Conservation (phyloP, 2,329 filamentous ascomycete species). For the Sarocladium oryzae region DNA sequence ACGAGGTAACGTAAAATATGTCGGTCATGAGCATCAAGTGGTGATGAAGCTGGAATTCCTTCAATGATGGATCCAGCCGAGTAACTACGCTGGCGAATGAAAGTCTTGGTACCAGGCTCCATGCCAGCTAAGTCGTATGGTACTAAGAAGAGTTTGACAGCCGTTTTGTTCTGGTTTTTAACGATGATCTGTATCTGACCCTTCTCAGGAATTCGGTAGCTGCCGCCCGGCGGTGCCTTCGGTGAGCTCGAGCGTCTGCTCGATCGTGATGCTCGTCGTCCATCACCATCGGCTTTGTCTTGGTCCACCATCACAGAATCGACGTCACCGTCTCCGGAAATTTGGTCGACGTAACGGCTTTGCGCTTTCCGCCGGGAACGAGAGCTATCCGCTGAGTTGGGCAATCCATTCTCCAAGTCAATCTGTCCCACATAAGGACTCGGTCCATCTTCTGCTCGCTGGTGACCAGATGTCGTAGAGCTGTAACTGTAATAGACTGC, state of each 20-base stretch:
- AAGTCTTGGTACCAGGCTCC: conserved; percentile 91
- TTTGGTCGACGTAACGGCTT: conserved; percentile 34
- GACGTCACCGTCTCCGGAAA: conserved; percentile 19
- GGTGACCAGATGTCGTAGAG: conserved; percentile 55
- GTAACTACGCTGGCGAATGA: conserved; percentile 89
- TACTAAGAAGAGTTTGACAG: conserved; percentile 90
- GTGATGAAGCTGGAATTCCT: conserved; percentile 33
- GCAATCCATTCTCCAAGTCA: conserved; percentile 76
- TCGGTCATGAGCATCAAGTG: conserved; percentile 36
- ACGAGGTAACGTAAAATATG: conserved; percentile 83
- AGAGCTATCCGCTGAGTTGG: conserved; percentile 42
- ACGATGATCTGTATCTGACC: conserved; percentile 95
- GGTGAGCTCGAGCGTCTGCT: conserved; percentile 43
- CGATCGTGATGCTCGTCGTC: conserved; percentile 22
- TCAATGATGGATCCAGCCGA: conserved; percentile 81
- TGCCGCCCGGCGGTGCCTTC: conserved; percentile 70
- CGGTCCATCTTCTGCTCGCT: conserved; percentile 71
- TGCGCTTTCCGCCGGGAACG: conserved; percentile 43
- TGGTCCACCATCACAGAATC: conserved; percentile 15
- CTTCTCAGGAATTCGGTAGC: conserved; percentile 88
- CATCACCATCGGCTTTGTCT: conserved; percentile 13
- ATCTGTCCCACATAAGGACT: conserved; percentile 94
- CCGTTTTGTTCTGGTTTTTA: conserved; percentile 97
- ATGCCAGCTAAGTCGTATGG: conserved; percentile 91
- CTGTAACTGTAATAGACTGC: conserved; percentile 95